phyloP scores from a whole-genome alignment of 1,284 basidiomycete genomes.

The Amylostereum chailletii region DNA sequence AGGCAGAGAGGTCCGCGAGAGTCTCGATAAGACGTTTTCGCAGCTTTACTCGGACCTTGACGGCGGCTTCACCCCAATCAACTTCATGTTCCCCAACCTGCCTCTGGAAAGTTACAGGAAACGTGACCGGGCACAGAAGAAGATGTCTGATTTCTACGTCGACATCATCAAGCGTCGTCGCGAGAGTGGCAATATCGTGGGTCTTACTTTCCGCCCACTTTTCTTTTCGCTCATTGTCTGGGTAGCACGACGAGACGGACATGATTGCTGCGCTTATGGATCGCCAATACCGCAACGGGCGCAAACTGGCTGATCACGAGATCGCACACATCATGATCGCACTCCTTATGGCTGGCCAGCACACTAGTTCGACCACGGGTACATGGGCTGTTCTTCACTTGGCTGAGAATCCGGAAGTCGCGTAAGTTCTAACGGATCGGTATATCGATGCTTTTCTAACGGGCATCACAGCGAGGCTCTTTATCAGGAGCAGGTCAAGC shows the following conservation, averaged over 20 bases:
- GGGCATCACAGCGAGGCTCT: conserved; percentile 43
- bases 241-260: conserved; percentile 65
- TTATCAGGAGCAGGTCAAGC: conserved; percentile 83
- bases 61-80: conserved; percentile 85
- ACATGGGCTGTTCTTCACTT: conserved; percentile 92
- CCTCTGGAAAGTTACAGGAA: conserved; percentile 85
- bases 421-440: not conserved
- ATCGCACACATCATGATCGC: conserved; percentile 98
- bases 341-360: conserved; percentile 95
- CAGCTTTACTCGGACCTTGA: conserved; percentile 78
- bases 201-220: conserved; percentile 14
- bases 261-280: conserved; percentile 89
- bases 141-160: conserved; percentile 93
- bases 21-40: conserved; percentile 54
- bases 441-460: no score
- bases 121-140: conserved; percentile 85
- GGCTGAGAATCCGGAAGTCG: conserved; percentile 42
- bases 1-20: conserved; percentile 77
- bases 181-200: conserved; percentile 32
- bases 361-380: conserved; percentile 89
- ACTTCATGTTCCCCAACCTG: conserved; percentile 93
- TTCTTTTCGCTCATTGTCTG: conserved; percentile 2
- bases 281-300: conserved; percentile 84
- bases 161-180: conserved; percentile 80
- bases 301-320: conserved; percentile 76